Conservation (phyloP, 1,284 basidiomycete genomes). For the Trichosporon ovoides region DNA sequence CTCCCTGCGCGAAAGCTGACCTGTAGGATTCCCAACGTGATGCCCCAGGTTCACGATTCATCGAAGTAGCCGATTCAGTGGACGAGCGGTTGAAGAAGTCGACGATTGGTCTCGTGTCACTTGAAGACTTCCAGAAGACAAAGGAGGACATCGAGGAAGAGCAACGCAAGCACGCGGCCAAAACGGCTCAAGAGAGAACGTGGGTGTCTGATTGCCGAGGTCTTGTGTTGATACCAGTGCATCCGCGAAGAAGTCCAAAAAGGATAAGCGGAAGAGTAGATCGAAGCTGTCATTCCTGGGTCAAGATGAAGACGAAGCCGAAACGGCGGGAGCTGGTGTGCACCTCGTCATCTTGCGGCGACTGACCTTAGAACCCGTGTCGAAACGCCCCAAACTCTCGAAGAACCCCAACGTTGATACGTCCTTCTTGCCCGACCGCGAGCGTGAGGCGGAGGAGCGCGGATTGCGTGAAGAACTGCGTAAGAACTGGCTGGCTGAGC, state of each 20-base stretch:
- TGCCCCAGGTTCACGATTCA: conserved; percentile 80
- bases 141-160: conserved; percentile 87
- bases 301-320: conserved; percentile 56
- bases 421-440: conserved; percentile 94
- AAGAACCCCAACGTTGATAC: conserved; percentile 98
- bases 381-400: conserved; percentile 57
- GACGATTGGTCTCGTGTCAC: conserved; percentile 85
- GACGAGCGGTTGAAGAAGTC: conserved; percentile 89
- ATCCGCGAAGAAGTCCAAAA: conserved; percentile 61
- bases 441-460: conserved; percentile 87
- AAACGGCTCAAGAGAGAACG: conserved; percentile 33
- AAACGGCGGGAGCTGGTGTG: background rate
- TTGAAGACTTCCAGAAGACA: conserved; percentile 87
- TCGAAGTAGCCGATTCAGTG: conserved; percentile 88
- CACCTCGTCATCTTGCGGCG: no score
- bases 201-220: conserved; percentile 16
- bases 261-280: conserved; percentile 86
- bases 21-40: conserved; percentile 52
- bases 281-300: conserved; percentile 84
- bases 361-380: background rate
- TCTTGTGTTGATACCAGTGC: conserved; percentile 10
- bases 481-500: conserved; percentile 82
- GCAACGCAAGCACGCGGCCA: conserved; percentile 80
- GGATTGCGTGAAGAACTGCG: conserved; percentile 80
- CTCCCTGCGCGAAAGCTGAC: conserved; percentile 6